Percentiles rank a stretch among this genome's conserved stretches.
Conservation (phyloP, 768 basidiomycete species). For the Pisolithus tinctorius region DNA sequence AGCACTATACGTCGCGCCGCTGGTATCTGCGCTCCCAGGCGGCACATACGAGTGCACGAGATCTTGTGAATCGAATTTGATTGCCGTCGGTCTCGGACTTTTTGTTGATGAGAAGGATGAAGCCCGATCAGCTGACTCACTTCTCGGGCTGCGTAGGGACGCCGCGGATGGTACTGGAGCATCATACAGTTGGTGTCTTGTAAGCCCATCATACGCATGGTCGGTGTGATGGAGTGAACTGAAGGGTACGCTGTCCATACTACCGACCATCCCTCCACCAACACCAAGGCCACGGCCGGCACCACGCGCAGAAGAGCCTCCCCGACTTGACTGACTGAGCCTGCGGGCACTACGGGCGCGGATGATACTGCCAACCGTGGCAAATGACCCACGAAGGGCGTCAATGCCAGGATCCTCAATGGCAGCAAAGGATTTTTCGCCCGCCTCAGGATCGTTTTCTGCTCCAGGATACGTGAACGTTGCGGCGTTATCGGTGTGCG, state of each 20-base stretch:
- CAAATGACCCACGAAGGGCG: constrained; percentile 84
- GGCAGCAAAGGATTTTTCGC: constrained; percentile 55
- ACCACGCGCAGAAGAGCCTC: constrained; percentile 14
- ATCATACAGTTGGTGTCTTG: constrained; percentile 84
- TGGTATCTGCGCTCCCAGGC: constrained; percentile 42
- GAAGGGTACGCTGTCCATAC: constrained; percentile 16
- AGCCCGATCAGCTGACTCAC: constrained; percentile 34
- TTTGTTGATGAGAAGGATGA: constrained; percentile 24
- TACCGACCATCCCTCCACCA: constrained; percentile 24
- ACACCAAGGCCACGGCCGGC: constrained; percentile 16
- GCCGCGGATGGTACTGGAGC: constrained; percentile 57
- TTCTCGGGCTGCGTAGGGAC: constrained; percentile 3
- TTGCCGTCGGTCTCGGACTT: constrained; percentile 41
- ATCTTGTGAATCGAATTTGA: constrained; percentile 75
- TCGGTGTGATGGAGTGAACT: constrained; percentile 24
- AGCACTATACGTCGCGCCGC: constrained; percentile 34
- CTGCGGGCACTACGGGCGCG: constrained; percentile 52
- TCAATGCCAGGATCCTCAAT: constrained; percentile 92
- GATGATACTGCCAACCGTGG: constrained; percentile 87
- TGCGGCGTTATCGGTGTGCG: constrained; percentile 51
- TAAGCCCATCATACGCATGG: constrained; percentile 44
- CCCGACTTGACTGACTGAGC: constrained; percentile 41
- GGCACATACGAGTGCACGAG: constrained; percentile 68
- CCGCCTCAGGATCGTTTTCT: constrained; percentile 34
- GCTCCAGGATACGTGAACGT: constrained; percentile 9